phyloP scores from a whole-genome alignment of 768 basidiomycete genomes.

The Austroboletus eburneus region DNA sequence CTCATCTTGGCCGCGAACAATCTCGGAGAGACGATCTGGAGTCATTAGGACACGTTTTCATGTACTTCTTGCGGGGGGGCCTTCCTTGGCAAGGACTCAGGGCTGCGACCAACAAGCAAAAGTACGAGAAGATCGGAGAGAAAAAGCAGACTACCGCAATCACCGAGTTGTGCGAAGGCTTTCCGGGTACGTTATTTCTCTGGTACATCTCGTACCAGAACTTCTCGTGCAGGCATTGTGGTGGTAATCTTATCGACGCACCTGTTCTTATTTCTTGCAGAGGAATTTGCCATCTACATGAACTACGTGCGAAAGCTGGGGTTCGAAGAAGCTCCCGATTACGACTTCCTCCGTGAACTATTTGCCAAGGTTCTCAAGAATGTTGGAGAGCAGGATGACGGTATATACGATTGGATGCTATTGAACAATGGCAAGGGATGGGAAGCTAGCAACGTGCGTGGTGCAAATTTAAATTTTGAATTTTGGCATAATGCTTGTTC shows the following conservation, averaged over 20 bases:
- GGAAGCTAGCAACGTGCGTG: conserved; percentile 81
- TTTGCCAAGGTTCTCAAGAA: conserved; percentile 91
- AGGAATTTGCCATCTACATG: conserved; percentile 98
- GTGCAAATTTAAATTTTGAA: conserved; percentile 1
- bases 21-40: conserved; percentile 95
- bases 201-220: neutral
- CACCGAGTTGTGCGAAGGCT: conserved; percentile 91
- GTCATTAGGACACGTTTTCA: conserved; percentile 97
- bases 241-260: neutral
- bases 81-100: conserved; percentile 98
- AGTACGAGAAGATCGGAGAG: conserved; percentile 99
- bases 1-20: conserved; percentile 92
- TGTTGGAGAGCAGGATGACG: conserved; percentile 84
- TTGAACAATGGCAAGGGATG: conserved; percentile 93
- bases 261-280: conserved; percentile 27
- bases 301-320: conserved; percentile 98
- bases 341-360: conserved; percentile 94
- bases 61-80: conserved; percentile 97
- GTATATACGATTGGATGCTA: conserved; percentile 94
- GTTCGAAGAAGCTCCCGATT: conserved; percentile 96
- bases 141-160: conserved; percentile 96
- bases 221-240: neutral
- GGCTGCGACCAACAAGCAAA: conserved; percentile 98
- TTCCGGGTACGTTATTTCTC: conserved; percentile 60
- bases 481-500: conserved; percentile 3